Percentiles rank a stretch among this genome's conserved stretches.
Conservation (phyloP, 2,329 filamentous ascomycete species). For the Colletotrichum costaricense region DNA sequence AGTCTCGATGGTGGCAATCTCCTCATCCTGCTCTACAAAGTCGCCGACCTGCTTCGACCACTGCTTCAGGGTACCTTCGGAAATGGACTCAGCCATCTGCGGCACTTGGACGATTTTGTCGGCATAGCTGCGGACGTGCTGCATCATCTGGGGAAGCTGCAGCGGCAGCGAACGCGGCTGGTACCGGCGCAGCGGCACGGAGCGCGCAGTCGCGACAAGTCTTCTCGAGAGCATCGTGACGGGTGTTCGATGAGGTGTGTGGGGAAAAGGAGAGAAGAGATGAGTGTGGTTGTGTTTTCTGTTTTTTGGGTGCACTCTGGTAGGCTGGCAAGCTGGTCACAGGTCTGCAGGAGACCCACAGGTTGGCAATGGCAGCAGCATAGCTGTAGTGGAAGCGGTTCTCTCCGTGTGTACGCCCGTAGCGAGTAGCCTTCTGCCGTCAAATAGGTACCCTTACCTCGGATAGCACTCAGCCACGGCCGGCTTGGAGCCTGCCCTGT, state of each 20-base stretch:
- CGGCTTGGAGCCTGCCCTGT: background rate
- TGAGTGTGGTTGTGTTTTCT: background rate
- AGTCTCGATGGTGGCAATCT: constrained; percentile 98
- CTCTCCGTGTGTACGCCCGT: no score
- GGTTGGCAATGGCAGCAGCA: background rate
- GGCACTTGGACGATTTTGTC: constrained; percentile 93
- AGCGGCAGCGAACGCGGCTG: constrained; percentile 44
- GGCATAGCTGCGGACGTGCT: constrained; percentile 74
- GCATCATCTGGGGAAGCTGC: constrained; percentile 62
- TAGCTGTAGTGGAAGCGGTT: no score
- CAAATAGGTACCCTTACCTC: background rate
- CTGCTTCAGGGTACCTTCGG: constrained; percentile 95
- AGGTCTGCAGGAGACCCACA: background rate
- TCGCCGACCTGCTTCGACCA: constrained; percentile 94
- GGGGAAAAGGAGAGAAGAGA: background rate
- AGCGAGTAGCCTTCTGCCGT: constrained; percentile 8
- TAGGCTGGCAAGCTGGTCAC: background rate
- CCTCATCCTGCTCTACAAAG: constrained; percentile 93
- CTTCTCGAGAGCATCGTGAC: constrained; percentile 56
- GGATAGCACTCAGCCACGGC: background rate
- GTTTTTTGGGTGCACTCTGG: background rate
- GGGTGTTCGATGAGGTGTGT: background rate
- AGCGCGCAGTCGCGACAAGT: constrained; percentile 54
- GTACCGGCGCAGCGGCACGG: constrained; percentile 55
- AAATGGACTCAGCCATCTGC: constrained; percentile 98